Evolutionary conservation across 306 rosid genomes (phyloP).

Genomic region (Gleditsia sinensis): DNA sequence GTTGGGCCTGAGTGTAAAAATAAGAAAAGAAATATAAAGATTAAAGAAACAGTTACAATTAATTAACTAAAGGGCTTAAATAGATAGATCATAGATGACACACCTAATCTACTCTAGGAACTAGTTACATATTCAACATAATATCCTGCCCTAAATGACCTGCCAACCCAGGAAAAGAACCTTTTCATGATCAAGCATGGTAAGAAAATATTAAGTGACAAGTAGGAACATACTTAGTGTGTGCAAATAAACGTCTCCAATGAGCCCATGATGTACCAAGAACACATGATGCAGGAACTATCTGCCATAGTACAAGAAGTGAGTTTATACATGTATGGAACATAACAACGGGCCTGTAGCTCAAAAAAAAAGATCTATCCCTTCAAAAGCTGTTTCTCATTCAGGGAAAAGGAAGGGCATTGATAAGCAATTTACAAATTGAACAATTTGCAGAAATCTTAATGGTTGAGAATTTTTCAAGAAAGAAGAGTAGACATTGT

Average conservation of each 20-base stretch:
- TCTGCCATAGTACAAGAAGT: constrained; percentile 45
- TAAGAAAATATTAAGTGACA: not conserved
- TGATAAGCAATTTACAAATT: not conserved
- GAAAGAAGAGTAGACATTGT: constrained; percentile 3
- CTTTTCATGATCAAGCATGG: constrained; percentile 8
- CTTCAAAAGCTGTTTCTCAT: not conserved
- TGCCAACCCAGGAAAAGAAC: not conserved
- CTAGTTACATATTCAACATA: not conserved
- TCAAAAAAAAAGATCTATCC: constrained; percentile 8
- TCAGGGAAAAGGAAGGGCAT: constrained; percentile 1
- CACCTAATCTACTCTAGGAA: not conserved
- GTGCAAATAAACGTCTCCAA: constrained; percentile 81
- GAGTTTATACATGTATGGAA: not conserved
- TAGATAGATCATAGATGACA: constrained; percentile 21
- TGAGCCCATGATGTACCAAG: constrained; percentile 80
- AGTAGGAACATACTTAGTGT: constrained; percentile 56
- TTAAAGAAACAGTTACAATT: no score
- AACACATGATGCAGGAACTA: constrained; percentile 79
- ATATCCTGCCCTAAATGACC: not conserved
- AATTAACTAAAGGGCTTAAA: constrained; percentile 10
- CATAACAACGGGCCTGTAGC: not conserved
- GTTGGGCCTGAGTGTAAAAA: constrained; percentile 56
- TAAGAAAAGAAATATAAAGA: not conserved
- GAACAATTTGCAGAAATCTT: constrained; percentile 14
- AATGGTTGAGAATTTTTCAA: constrained; percentile 16